Percentiles rank a stretch among this genome's conserved stretches.
Evolutionary conservation across 83 land plant species (phyloP).

Genomic region (Diphasiastrum complanatum): DNA sequence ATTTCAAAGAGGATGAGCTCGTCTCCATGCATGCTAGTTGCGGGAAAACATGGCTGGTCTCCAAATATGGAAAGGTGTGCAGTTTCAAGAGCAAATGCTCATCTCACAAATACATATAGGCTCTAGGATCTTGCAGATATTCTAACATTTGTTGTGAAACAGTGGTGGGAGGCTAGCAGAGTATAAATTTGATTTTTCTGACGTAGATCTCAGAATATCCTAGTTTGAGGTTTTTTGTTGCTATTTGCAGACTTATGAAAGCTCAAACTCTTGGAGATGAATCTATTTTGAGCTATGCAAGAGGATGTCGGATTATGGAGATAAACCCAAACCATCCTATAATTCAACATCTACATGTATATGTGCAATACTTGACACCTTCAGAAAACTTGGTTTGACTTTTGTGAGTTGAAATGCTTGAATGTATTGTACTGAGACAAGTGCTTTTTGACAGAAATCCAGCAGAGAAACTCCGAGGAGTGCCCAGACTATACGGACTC

Average conservation of each 20-base stretch:
- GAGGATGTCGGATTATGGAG: constrained; percentile 81
- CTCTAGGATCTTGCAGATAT: too few species aligned
- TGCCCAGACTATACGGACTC: constrained; percentile 56
- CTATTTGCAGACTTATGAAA: constrained; percentile 89
- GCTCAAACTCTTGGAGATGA: constrained; percentile 94
- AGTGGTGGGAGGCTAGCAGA: neutral
- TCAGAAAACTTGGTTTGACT: neutral
- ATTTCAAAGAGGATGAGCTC: constrained; percentile 86
- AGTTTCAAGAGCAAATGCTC: too few species aligned
- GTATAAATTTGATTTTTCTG: neutral
- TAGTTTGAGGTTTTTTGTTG: too few species aligned
- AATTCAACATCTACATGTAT: constrained; percentile 68
- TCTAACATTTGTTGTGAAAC: too few species aligned
- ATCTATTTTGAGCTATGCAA: constrained; percentile 78
- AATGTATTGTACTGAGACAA: neutral
- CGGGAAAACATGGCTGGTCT: constrained; percentile 99
- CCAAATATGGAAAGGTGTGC: constrained; percentile 99
- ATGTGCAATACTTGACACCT: constrained; percentile 7
- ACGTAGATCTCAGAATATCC: too few species aligned
- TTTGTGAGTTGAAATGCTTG: neutral
- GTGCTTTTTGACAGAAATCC: constrained; percentile 14
- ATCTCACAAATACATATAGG: too few species aligned
- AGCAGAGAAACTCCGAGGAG: constrained; percentile 64
- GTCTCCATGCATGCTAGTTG: constrained; percentile 96
- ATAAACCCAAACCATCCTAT: constrained; percentile 95